Evolutionary conservation across 371 early-diverging fungal genomes (phyloP), one percentile per base, ranked within the genome.

Genomic region (Apophysomyces ossiformis): DNA sequence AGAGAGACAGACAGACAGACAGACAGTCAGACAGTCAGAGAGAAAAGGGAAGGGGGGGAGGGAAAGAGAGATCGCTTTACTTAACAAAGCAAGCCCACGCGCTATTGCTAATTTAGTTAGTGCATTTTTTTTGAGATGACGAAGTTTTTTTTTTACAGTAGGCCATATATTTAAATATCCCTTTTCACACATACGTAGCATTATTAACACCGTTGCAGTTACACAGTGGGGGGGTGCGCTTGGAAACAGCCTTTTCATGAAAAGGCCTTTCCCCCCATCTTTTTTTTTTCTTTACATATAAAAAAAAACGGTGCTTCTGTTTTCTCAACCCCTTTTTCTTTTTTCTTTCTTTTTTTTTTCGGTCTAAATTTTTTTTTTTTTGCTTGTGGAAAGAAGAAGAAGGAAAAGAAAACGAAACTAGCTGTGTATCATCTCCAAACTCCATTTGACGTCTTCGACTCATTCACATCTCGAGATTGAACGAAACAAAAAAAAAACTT

Each of bases 361-460:
- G 37, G 36, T 38, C 44, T 50, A 61, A 38, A 60, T 44, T 63
- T 57, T 63, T 32, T 12, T 32, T 12, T 39, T 63, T 65, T 63
- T 46, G 41, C 56, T 35, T 63, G 54, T 57, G n/a, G 13, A 41
- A 41, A 41, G 32, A 26, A 26, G 32, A 26, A 26, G 32, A 26
- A 26, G 3, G 32, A 26, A 26, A 26, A 26, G 3, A 3, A 26
- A 26, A 26, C 32, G 32, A 2, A 41, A 41, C 41, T 41, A 41
- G 41, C 5, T 41, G 41, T 41, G 18, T 50, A 59, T 58, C 60
- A 37, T 44, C 36, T 61, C 58, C 32, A 18, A 47, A 46, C 41
- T 47, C 37, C 41, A 44, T 68, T 73, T 71, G 70, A 69, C 45
- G 69, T 70, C 60, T 67, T 70, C 5, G 58, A 50, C 15, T 58